Conservation (phyloP, 371 early-diverging fungal genomes). For the Mortierella sp. region DNA sequence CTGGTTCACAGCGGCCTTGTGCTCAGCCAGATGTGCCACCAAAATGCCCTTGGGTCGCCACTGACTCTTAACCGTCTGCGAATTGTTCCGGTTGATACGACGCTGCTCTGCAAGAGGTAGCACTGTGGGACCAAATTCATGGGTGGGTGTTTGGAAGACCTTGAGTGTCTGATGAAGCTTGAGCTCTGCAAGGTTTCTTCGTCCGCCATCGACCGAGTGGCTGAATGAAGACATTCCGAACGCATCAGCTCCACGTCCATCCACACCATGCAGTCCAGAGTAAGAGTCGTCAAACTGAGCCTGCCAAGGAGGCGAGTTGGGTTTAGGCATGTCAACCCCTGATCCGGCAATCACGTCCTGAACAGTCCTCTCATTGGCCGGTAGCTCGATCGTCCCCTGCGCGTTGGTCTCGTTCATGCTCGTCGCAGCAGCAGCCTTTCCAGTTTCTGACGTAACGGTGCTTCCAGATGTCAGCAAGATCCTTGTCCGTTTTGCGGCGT, state of each 20-base stretch:
- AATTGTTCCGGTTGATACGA: slow-evolving; percentile 37
- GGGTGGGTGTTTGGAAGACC: slow-evolving; percentile 51
- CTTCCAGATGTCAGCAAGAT: slow-evolving; percentile 48
- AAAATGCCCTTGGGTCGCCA: slow-evolving; percentile 67
- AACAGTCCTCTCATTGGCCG: slow-evolving; percentile 45
- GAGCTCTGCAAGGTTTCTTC: slow-evolving; percentile 40
- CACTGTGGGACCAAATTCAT: slow-evolving; percentile 44
- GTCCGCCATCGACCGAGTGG: slow-evolving; percentile 48
- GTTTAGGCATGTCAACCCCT: slow-evolving; percentile 50
- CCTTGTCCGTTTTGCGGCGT: slow-evolving; percentile 36
- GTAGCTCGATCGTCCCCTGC: slow-evolving; percentile 56
- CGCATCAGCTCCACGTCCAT: slow-evolving; percentile 22
- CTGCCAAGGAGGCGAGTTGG: slow-evolving; percentile 40
- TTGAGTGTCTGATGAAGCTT: slow-evolving; percentile 46
- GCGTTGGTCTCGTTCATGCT: slow-evolving; percentile 59
- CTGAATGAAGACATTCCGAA: slow-evolving; percentile 26
- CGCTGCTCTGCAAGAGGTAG: slow-evolving; percentile 38
- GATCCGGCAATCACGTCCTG: slow-evolving; percentile 54
- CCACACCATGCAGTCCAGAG: slow-evolving; percentile 1
- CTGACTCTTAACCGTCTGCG: slow-evolving; percentile 43
- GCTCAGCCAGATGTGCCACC: slow-evolving; percentile 88
- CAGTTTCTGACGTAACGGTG: slow-evolving; percentile 47
- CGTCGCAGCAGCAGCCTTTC: slow-evolving; percentile 61
- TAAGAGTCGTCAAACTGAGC: slow-evolving; percentile 33
- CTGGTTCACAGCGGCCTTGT: slow-evolving; percentile 83